Percentiles rank a stretch among this genome's conserved stretches.
Evolutionary conservation across 1,284 basidiomycete genomes (phyloP).

Genomic region (Pseudozyma tsukubaensis): DNA sequence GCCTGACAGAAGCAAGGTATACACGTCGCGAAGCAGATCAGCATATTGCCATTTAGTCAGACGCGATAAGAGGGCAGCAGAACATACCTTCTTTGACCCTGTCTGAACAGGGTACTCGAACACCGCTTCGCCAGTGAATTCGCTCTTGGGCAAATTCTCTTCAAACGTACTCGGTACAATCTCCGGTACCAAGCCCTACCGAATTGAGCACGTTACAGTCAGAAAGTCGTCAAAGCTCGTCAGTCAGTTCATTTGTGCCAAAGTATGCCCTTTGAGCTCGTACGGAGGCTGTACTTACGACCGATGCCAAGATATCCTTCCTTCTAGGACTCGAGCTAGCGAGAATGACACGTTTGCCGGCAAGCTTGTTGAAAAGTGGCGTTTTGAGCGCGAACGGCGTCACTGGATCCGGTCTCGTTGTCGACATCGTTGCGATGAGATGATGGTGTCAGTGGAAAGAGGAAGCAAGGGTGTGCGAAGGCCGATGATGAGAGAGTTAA

Average conservation of each 20-base stretch:
- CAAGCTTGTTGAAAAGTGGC: conserved; percentile 61
- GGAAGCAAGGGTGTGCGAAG: background rate
- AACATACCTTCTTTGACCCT: conserved; percentile 79
- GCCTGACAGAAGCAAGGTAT: conserved; percentile 57
- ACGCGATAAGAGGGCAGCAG: background rate
- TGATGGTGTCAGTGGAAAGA: background rate
- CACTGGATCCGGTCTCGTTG: conserved; percentile 34
- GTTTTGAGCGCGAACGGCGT: conserved; percentile 52
- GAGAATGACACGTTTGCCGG: conserved; percentile 60
- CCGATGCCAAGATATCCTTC: conserved; percentile 59
- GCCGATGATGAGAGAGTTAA: background rate
- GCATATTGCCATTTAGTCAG: background rate
- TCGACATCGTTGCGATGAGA: conserved; percentile 13
- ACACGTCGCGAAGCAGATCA: background rate
- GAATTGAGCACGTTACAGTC: conserved; percentile 1
- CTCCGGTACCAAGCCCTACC: conserved; percentile 84
- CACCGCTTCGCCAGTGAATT: conserved; percentile 76
- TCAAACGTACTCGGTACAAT: conserved; percentile 88
- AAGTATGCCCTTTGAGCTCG: too few species aligned
- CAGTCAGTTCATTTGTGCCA: too few species aligned
- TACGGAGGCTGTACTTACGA: too few species aligned
- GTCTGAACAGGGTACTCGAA: conserved; percentile 95
- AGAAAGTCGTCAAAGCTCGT: too few species aligned
- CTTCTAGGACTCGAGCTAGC: conserved; percentile 62
- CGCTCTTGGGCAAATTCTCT: conserved; percentile 79